Conservation (phyloP, 208 protist genomes). For the Trypanosoma caninum region DNA sequence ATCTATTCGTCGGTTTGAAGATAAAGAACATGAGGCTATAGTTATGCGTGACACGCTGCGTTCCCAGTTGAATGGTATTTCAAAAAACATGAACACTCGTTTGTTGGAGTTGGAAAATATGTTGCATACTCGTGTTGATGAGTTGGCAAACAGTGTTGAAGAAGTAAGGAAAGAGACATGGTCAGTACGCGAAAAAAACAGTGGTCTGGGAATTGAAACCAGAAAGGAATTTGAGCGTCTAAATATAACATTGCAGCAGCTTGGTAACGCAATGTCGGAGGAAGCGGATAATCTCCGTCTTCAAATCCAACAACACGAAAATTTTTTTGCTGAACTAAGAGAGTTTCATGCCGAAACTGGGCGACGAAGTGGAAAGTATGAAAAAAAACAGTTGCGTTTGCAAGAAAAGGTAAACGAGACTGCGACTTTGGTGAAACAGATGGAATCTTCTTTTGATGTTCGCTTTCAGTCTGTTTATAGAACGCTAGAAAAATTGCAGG, state of each 20-base stretch:
- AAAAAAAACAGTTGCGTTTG: not conserved
- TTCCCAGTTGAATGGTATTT: not conserved
- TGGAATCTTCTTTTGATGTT: constrained; percentile 13
- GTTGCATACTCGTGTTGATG: not conserved
- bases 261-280: constrained; percentile 2
- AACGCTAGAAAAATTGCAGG: constrained; percentile 11
- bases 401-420: constrained; percentile 2
- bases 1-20: constrained; percentile 29
- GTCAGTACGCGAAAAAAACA: constrained; percentile 7
- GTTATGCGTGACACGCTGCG: not conserved
- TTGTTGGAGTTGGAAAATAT: constrained; percentile 1
- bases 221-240: constrained; percentile 11
- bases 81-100: constrained; percentile 11
- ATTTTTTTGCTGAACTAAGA: constrained; percentile 7
- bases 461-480: constrained; percentile 22
- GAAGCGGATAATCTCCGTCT: constrained; percentile 11
- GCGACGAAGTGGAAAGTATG: not conserved
- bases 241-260: constrained; percentile 5
- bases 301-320: constrained; percentile 4
- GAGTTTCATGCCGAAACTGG: not conserved
- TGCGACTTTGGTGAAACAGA: constrained; percentile 1
- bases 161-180: constrained; percentile 26
- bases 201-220: not conserved
- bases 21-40: not conserved
- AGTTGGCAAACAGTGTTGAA: constrained; percentile 8